phyloP scores from a whole-genome alignment of 1,284 basidiomycete species.

The Xerocomus nothofagi region DNA sequence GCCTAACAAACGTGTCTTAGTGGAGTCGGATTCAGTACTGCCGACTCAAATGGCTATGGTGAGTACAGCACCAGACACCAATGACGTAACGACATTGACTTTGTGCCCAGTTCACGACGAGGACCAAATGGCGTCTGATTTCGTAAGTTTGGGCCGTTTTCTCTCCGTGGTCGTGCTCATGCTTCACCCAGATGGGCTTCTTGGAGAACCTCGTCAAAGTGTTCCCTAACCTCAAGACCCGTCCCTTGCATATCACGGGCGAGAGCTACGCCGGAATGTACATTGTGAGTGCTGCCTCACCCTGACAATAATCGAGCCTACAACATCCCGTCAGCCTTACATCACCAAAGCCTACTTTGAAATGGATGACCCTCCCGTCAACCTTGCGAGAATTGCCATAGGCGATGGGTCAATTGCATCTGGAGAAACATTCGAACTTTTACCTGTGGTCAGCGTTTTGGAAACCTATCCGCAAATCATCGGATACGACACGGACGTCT shows the following conservation, averaged over 20 bases:
- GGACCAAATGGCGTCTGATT: conserved; percentile 67
- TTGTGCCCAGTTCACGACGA: conserved; percentile 53
- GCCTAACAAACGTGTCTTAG: conserved; percentile 30
- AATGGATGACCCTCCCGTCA: conserved; percentile 64
- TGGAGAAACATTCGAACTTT: conserved; percentile 46
- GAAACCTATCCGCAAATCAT: conserved; percentile 75
- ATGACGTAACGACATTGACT: conserved; percentile 1
- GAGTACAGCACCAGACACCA: conserved; percentile 23
- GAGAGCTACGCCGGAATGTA: conserved; percentile 70
- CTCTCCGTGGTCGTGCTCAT: not conserved
- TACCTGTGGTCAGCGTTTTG: conserved; percentile 58
- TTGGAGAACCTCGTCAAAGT: conserved; percentile 63
- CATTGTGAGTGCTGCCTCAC: conserved; percentile 44
- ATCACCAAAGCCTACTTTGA: conserved; percentile 70
- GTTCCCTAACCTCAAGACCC: conserved; percentile 59
- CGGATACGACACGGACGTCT: conserved; percentile 63
- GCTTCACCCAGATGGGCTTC: conserved; percentile 57
- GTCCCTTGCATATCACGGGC: conserved; percentile 62
- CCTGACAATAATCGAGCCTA: not conserved
- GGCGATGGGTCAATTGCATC: conserved; percentile 63
- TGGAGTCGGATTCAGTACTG: conserved; percentile 66
- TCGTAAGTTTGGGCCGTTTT: conserved; percentile 44
- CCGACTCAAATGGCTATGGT: conserved; percentile 60
- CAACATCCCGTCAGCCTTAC: conserved; percentile 52
- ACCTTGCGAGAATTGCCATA: conserved; percentile 63